Evolutionary conservation across 2,329 filamentous ascomycete species (phyloP), one percentile per base, ranked within the genome.

Genomic region (Penicillium sp.): DNA sequence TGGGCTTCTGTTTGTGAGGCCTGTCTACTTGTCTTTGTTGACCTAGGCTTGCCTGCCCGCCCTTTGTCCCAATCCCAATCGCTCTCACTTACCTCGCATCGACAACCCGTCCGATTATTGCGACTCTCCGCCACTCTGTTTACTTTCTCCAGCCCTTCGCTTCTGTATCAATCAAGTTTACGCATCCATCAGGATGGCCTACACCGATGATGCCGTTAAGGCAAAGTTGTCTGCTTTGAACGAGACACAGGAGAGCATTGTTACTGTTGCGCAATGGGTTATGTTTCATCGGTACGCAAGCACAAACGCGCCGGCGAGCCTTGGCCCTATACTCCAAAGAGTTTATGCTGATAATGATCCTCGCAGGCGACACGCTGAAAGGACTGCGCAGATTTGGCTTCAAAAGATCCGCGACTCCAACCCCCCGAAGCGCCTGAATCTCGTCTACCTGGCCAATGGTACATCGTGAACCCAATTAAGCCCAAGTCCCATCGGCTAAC

Each of bases 191-290:
- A 96, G 7, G 6, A 51, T 98, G 91, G 84, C 93, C 31, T 97
- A 95, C 71, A 93, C 86, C 53, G 90, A 97, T 69, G 93, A 98
- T 72, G 87, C 89, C 32, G 89, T 98, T 40, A 81, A 90, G 65
- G 88, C 91, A 38, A 96, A 96, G 73, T 83, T 98, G 38, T 94
- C 90, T 20, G 87, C 89, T 28, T 79, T 98, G 48, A 96, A 95
- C 68, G 94, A 98, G 70, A 94, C 89, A 8, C 91, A 98, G 65
- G 93, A 98, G 64, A 94, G 89, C 69, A 97, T 98, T 60, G 81
- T 94, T 46, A 91, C 87, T 23, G 90, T 94, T 48, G 89, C 93
- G 42, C 91, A 97, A 81, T 98, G 94, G 94, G 93, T 98, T 47
- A 94, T 98, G 85, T 98, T 98, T 65, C 91, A 98, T 71, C 85